Evolutionary conservation across 192 early-diverging fungal genomes (phyloP), one percentile per base, ranked within the genome.

Genomic region (Mortierella claussenii): DNA sequence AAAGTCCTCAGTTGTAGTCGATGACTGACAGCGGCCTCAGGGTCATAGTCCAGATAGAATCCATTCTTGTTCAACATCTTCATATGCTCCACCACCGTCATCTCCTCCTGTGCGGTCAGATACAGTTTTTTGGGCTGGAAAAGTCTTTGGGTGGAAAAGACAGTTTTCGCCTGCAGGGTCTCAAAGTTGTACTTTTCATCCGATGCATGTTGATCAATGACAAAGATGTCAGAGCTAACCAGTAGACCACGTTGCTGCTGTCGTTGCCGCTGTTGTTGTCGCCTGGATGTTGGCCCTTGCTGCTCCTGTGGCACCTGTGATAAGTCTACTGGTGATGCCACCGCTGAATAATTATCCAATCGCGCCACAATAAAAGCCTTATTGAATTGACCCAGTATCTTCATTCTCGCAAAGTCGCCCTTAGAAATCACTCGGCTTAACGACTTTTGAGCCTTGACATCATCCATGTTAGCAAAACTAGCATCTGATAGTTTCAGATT

Each of bases 151-250:
- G 87, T 84, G 23, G 86, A 60, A 48, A 94, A 89, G 4, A 80
- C 64, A 0, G 90, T 89, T 0, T 73, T 84, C 44, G 81, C 79
- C 69, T 92, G 92, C 6, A 94, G 71, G 0, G 81, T 85, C 80
- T 99, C 97, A 82, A 94, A 99, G 67, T 97, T 97, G 81, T 86
- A 95, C 78, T 99, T 99, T 80, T 99, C 97, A 78, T 99, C 97
- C 0, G 90, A 90, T 2, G 98, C 98, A 78, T 99, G 98, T 65
- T 99, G 98, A 80, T 99, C 98, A 53, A 99, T 88, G 42, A 99
- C 95, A 71, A 93, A 98, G 9, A 99, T 85, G 67, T 95, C 92
- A 1, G 73, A 76, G 52, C 73, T 76, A 50, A 76, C 17, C 21
- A 74, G 55, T 18, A 13, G 32, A 12, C 30, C 26, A 32, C 53